A percentile compares a stretch with the other conserved stretches of the same genome.
These are phyloP conservation scores for Firmiana major DNA, from an alignment of 345 rosid genomes.

Conservation along the genomic window DNA sequence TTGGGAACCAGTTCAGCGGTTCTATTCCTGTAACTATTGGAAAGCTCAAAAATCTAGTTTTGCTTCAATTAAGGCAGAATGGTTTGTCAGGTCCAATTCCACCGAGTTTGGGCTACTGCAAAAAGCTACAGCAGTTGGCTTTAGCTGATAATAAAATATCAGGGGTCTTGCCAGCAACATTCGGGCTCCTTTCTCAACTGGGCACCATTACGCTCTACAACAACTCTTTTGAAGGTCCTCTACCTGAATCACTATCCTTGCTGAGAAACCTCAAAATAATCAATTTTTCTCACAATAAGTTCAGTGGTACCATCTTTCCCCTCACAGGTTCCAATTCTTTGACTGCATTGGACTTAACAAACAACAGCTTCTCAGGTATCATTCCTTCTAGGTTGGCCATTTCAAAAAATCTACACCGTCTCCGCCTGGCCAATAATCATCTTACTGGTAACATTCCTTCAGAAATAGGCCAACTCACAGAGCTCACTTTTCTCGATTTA, in stretches of 20 bases:
- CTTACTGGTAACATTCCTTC: constrained; percentile 62
- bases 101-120: constrained; percentile 76
- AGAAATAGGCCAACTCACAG: constrained; percentile 50
- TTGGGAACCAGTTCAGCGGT: constrained; percentile 67
- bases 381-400: constrained; percentile 52
- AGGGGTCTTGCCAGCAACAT: constrained; percentile 73
- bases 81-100: constrained; percentile 74
- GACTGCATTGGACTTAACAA: constrained; percentile 70
- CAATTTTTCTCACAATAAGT: constrained; percentile 72
- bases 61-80: constrained; percentile 85
- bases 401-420: constrained; percentile 56
- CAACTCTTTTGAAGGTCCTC: constrained; percentile 72
- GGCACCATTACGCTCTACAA: constrained; percentile 61
- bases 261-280: constrained; percentile 66
- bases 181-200: constrained; percentile 57
- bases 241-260: constrained; percentile 57
- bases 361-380: constrained; percentile 64
- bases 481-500: constrained; percentile 67
- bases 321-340: constrained; percentile 58
- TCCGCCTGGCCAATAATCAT: constrained; percentile 66
- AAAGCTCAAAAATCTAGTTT: constrained; percentile 51
- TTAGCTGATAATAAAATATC: constrained; percentile 79
- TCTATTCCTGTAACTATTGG: constrained; percentile 69
- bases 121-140: constrained; percentile 45
- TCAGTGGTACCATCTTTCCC: constrained; percentile 58